phyloP scores from a whole-genome alignment of 352 stramenopile species.

The Phytophthora ramorum region DNA sequence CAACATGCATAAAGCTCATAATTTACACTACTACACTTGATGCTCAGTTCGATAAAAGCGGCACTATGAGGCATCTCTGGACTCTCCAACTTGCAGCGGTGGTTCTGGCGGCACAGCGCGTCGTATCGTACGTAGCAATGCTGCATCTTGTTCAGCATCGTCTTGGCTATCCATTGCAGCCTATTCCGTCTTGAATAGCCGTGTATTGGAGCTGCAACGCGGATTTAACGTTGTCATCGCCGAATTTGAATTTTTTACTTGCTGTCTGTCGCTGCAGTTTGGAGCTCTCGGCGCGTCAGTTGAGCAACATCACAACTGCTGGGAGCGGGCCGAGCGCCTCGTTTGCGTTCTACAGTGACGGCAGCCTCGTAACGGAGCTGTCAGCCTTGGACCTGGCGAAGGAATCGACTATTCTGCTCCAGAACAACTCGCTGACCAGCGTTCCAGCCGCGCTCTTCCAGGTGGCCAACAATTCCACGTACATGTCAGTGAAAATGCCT shows the following conservation, averaged over 20 bases:
- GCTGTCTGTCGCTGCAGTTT: conserved; percentile 34
- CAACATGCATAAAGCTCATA: no score
- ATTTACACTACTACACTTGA: neutral
- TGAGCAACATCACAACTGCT: conserved; percentile 46
- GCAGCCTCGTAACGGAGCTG: conserved; percentile 19
- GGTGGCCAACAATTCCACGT: conserved; percentile 42
- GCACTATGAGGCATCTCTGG: conserved; percentile 24
- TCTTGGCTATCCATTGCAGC: conserved; percentile 6
- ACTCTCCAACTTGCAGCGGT: conserved; percentile 12
- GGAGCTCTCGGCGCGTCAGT: conserved; percentile 39
- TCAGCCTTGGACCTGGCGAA: conserved; percentile 31
- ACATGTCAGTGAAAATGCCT: conserved; percentile 39
- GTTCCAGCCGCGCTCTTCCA: conserved; percentile 57
- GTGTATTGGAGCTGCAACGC: neutral
- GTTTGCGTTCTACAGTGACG: conserved; percentile 43
- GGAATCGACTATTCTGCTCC: conserved; percentile 49
- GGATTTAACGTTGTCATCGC: conserved; percentile 1
- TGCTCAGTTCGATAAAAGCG: conserved; percentile 27
- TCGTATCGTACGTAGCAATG: conserved; percentile 17
- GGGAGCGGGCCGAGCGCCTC: conserved; percentile 6
- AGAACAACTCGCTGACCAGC: conserved; percentile 54
- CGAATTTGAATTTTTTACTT: neutral
- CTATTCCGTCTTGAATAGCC: neutral
- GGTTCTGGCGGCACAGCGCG: neutral
- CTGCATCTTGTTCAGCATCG: neutral